phyloP scores from a whole-genome alignment of 225 moss, liverwort and hornwort genomes.

The Marchantia polymorpha region DNA sequence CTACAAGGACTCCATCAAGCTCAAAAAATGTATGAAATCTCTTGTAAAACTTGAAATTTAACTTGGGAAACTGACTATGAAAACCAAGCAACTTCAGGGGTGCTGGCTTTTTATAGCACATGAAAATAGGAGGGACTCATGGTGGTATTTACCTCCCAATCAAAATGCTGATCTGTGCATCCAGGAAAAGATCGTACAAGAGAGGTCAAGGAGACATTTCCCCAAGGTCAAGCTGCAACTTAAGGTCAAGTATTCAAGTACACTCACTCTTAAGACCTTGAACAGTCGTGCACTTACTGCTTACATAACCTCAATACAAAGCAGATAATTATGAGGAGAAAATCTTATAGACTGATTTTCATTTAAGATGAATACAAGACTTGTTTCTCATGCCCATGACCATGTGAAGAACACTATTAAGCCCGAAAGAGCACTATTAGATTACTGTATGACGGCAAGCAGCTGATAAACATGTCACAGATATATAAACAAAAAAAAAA shows the following conservation, averaged over 20 bases:
- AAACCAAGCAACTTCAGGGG: not conserved
- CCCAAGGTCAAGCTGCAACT: slow-evolving; percentile 48
- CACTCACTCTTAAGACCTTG: slow-evolving; percentile 1
- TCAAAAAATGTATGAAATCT: not conserved
- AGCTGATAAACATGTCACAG: too few species aligned
- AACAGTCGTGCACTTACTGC: not conserved
- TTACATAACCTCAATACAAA: not conserved
- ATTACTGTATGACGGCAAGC: too few species aligned
- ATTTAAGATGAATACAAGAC: not conserved
- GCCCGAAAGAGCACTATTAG: not conserved
- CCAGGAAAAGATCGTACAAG: slow-evolving; percentile 27
- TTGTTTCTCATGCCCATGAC: not conserved
- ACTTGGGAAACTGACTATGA: not conserved
- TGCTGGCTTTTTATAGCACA: not conserved
- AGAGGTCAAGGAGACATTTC: slow-evolving; percentile 59
- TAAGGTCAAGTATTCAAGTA: slow-evolving; percentile 46
- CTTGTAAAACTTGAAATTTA: not conserved
- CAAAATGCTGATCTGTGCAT: slow-evolving; percentile 72
- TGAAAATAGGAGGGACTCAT: not conserved
- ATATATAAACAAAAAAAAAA: too few species aligned
- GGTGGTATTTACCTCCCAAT: slow-evolving; percentile 60
- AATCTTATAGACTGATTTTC: not conserved
- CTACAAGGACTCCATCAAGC: slow-evolving; percentile 6
- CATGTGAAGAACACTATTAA: not conserved
- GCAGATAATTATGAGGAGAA: too few species aligned